Evolutionary conservation across 108 stramenopile genomes (phyloP), one percentile per base, ranked within the genome.

Genomic region (Fistulifera pelliculosa): DNA sequence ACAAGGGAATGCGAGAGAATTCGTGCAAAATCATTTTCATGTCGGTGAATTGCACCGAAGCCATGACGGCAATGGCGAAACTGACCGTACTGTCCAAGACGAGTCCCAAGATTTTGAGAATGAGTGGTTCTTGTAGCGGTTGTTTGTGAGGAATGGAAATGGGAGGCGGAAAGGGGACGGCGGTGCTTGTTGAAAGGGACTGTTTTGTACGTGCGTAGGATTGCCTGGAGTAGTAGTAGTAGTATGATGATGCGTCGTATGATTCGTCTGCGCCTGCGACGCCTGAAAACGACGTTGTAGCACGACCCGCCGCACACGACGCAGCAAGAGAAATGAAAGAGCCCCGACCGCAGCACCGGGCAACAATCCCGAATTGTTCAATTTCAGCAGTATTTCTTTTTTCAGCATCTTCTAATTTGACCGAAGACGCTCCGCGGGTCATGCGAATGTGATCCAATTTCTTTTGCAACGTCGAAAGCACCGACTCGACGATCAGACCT

Each of bases 291-390:
- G 25, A 16, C 50, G 50, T 22, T 25, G 15, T 18, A 27, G 8
- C 50, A 51, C 15, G 8, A 16, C 19, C 5, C 27, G 16, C 3
- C 50, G 50, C 4, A 51, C 71, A 7, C 57, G 28, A 22, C 71
- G 59, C 28, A 73, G 31, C n/a, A 66, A 4, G 1, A 73, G 2
- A 48, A 73, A 66, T 22, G 65, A 56, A 4, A 56, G 19, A 1
- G 58, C 11, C 42, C 65, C 60, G 6, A 65, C 71, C 31, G 54
- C 49, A 26, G 61, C 54, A 53, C 71, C 71, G 53, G 66, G 61
- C 41, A 49, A 47, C 53, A 73, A 27, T 24, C 71, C 71, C 56
- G 64, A 61, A 17, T 65, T 60, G 27, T 56, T 47, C 52, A 73
- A 26, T 27, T 49, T 19, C 3, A 26, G 25, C 38, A 73, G 27